These are phyloP conservation scores for Geum urbanum DNA, from an alignment of 306 rosid species.

Conservation along the genomic window DNA sequence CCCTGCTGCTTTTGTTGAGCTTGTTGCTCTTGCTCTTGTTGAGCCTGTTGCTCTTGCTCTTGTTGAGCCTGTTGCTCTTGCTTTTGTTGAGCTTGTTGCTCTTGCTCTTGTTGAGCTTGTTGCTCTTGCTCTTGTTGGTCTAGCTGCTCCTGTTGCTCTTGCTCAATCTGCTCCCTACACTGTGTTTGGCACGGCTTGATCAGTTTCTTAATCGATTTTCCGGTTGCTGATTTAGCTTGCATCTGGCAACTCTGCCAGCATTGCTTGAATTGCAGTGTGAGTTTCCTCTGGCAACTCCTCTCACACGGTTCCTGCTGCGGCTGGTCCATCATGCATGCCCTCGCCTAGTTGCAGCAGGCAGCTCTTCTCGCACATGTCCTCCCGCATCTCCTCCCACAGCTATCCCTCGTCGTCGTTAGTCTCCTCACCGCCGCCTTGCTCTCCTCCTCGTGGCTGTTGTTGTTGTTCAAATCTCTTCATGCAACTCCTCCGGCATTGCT, in stretches of 20 bases:
- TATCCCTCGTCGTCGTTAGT: slow-evolving; percentile 2
- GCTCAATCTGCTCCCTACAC: background rate
- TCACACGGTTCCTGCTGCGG: slow-evolving; percentile 10
- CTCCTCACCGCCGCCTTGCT: background rate
- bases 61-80: background rate
- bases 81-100: background rate
- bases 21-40: too few species aligned
- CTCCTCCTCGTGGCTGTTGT: background rate
- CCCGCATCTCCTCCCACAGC: background rate
- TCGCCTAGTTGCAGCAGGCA: background rate
- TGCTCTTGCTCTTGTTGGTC: background rate
- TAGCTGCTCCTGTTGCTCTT: slow-evolving; percentile 1
- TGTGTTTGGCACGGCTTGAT: background rate
- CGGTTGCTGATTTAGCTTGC: background rate
- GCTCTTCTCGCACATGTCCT: slow-evolving; percentile 8
- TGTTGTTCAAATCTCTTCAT: background rate
- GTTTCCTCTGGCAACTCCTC: slow-evolving; percentile 6
- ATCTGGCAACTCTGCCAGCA: slow-evolving; percentile 6
- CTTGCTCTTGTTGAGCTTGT: background rate
- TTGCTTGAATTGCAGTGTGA: slow-evolving; percentile 3
- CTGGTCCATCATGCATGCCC: background rate
- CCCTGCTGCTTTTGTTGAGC: background rate
- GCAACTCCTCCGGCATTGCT: background rate
- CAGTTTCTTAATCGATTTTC: background rate
- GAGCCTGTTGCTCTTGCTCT: background rate